These are phyloP conservation scores for Candida germanica DNA, from an alignment of 805 yeast genomes.

Conservation along the genomic window DNA sequence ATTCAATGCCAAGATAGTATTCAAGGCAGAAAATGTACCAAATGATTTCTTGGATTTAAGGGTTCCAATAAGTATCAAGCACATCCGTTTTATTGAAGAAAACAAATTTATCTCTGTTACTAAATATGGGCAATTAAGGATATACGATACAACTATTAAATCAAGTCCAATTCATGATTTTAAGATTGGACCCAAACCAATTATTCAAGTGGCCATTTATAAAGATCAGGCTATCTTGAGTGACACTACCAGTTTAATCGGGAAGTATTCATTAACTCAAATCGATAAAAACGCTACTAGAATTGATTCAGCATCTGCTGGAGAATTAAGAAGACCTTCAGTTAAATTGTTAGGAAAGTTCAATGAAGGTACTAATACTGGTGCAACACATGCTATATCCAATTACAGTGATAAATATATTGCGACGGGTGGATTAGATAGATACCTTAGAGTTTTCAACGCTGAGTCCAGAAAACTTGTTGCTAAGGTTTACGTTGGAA, in stretches of 20 bases:
- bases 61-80: slow-evolving; percentile 77
- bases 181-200: slow-evolving; percentile 54
- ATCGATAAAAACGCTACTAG: slow-evolving; percentile 35
- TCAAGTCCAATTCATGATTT: slow-evolving; percentile 62
- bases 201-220: slow-evolving; percentile 41
- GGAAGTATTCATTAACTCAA: slow-evolving; percentile 43
- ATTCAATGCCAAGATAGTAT: slow-evolving; percentile 37
- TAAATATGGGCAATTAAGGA: slow-evolving; percentile 69
- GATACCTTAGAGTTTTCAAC: slow-evolving; percentile 79
- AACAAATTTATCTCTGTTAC: slow-evolving; percentile 62
- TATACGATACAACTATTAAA: slow-evolving; percentile 66
- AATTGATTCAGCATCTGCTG: slow-evolving; percentile 42
- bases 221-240: slow-evolving; percentile 55
- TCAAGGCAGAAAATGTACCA: slow-evolving; percentile 79
- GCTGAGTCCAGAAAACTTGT: slow-evolving; percentile 52
- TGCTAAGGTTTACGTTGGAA: slow-evolving; percentile 74
- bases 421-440: slow-evolving; percentile 81
- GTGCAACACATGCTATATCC: slow-evolving; percentile 71
- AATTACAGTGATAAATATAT: slow-evolving; percentile 44
- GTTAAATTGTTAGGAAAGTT: slow-evolving; percentile 66
- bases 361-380: slow-evolving; percentile 49
- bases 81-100: slow-evolving; percentile 44
- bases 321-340: slow-evolving; percentile 41
- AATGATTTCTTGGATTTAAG: slow-evolving; percentile 74
- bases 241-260: slow-evolving; percentile 67